Evolutionary conservation across 257 asterid genomes (phyloP).

Genomic region (Ballota nigra): DNA sequence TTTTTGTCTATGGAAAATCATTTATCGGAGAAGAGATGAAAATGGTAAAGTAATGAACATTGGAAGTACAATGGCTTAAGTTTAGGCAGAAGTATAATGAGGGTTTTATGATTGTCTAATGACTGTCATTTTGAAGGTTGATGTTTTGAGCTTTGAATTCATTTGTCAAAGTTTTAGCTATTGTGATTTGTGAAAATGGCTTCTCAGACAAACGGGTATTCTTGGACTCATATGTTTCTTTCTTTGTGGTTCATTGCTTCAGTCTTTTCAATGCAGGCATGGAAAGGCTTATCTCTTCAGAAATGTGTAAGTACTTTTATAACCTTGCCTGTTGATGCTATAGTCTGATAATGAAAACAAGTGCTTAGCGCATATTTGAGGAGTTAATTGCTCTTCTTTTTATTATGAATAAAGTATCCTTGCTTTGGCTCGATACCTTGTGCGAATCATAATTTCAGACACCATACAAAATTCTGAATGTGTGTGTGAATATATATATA

Average conservation of each 20-base stretch:
- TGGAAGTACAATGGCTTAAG: background rate
- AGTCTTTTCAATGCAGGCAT: slow-evolving; percentile 32
- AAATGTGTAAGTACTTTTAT: slow-evolving; percentile 31
- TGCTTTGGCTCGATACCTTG: background rate
- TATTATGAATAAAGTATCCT: no score
- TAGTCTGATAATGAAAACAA: background rate
- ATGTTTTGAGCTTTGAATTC: background rate
- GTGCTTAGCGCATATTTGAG: background rate
- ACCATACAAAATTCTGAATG: no score
- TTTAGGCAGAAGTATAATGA: background rate
- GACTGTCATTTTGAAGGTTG: background rate
- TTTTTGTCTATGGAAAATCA: background rate
- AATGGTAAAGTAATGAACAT: background rate
- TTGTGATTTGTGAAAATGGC: background rate
- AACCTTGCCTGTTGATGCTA: slow-evolving; percentile 15
- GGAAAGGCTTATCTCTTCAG: slow-evolving; percentile 42
- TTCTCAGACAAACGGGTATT: background rate
- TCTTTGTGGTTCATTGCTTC: slow-evolving; percentile 7
- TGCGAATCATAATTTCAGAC: no score
- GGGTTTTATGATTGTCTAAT: slow-evolving; percentile 1
- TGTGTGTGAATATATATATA: no score
- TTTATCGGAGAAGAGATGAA: background rate
- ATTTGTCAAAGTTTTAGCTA: background rate
- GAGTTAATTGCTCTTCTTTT: no score
- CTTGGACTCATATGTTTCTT: slow-evolving; percentile 8